Evolutionary conservation across 768 basidiomycete species (phyloP).

Genomic region (Dendrothele bispora): DNA sequence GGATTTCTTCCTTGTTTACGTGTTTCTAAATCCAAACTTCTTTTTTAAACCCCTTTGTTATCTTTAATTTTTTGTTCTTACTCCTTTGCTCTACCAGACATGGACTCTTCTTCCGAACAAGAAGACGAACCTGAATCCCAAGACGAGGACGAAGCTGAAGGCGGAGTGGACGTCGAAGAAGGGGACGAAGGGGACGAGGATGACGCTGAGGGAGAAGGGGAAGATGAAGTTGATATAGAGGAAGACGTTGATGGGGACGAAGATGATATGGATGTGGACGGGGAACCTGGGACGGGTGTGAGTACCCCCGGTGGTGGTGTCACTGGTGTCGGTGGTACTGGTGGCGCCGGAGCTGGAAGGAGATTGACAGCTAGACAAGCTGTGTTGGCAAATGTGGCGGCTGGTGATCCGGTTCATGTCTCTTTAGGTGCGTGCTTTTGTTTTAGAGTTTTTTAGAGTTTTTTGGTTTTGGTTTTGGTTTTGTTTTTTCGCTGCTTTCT

Average conservation of each 20-base stretch:
- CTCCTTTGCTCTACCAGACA: background rate
- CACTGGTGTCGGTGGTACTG: background rate
- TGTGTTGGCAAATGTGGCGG: slow-evolving; percentile 68
- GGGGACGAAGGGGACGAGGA: slow-evolving; percentile 1
- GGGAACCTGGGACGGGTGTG: too few relatives aligned
- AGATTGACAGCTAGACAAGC: slow-evolving; percentile 61
- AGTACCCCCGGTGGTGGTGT: too few relatives aligned
- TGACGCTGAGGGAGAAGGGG: slow-evolving; percentile 3
- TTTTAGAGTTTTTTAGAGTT: background rate
- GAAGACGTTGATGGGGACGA: too few relatives aligned
- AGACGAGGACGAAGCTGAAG: too few relatives aligned
- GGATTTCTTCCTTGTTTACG: too few relatives aligned
- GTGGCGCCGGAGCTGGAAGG: background rate
- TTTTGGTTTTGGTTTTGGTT: too few relatives aligned
- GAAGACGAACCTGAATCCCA: slow-evolving; percentile 6
- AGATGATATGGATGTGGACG: background rate
- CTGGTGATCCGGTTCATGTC: slow-evolving; percentile 67
- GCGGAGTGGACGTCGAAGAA: too few relatives aligned
- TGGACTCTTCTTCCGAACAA: slow-evolving; percentile 4
- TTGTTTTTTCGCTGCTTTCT: too few relatives aligned
- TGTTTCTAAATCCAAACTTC: too few relatives aligned
- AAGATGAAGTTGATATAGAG: too few relatives aligned
- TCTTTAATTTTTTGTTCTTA: too few relatives aligned
- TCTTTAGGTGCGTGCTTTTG: slow-evolving; percentile 47
- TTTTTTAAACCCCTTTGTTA: too few relatives aligned